Conservation (phyloP, 2,329 filamentous ascomycete genomes). For the Penicillium sp. region DNA sequence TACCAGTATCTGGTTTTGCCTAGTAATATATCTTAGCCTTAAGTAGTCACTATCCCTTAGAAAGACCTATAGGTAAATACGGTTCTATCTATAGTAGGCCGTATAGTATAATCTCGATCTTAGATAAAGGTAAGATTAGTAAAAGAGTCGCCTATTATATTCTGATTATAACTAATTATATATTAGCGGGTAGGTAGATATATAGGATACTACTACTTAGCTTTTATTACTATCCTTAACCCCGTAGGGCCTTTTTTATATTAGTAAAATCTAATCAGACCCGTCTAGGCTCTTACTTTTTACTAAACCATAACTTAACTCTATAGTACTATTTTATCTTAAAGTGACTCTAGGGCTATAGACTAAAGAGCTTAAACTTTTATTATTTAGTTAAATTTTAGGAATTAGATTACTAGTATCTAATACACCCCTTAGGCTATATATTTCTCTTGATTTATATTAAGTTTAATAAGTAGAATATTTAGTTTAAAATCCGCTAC, state of each 20-base stretch:
- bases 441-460: too few relatives aligned
- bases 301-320: neutral
- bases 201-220: neutral
- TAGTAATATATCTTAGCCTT: neutral
- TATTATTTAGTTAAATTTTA: neutral
- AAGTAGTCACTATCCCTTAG: neutral
- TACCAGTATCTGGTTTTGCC: neutral
- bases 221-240: neutral
- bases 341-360: neutral
- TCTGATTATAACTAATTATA: neutral
- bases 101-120: neutral
- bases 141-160: neutral
- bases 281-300: neutral
- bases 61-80: neutral
- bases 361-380: neutral
- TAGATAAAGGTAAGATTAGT: neutral
- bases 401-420: neutral
- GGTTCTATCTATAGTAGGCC: neutral
- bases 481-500: too few relatives aligned
- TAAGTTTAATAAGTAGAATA: too few relatives aligned
- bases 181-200: neutral
- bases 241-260: neutral
- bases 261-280: neutral
- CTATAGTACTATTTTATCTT: neutral
- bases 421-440: neutral